Conservation (phyloP, 495 filamentous ascomycete genomes). For the Diplogelasinospora grovesii region DNA sequence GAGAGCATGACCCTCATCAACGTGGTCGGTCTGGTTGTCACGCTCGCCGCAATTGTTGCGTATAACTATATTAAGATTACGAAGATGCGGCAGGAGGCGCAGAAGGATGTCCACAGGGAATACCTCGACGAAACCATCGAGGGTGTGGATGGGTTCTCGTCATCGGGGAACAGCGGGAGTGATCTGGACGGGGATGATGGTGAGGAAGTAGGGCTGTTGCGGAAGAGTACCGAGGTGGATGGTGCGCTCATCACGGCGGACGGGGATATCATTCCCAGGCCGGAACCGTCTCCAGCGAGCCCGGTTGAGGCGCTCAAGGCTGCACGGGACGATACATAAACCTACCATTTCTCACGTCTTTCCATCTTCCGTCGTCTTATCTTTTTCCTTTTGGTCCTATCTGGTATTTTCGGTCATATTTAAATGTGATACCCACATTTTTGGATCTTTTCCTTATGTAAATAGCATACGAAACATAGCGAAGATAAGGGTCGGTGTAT, state of each 20-base stretch:
- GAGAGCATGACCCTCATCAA: constrained; percentile 89
- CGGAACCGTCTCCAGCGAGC: constrained; percentile 1
- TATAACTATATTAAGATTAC: constrained; percentile 95
- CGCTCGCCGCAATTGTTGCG: constrained; percentile 72
- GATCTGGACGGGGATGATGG: constrained; percentile 15
- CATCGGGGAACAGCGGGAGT: constrained; percentile 7
- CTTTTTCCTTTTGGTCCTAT: too few relatives aligned
- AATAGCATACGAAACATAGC: too few relatives aligned
- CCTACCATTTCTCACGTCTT: too few relatives aligned
- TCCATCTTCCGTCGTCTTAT: too few relatives aligned
- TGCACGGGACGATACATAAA: not conserved
- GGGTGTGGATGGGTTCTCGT: constrained; percentile 4
- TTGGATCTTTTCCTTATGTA: too few relatives aligned
- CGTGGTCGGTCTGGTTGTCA: constrained; percentile 77
- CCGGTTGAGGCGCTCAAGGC: not conserved
- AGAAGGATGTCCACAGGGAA: constrained; percentile 33
- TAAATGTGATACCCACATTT: too few relatives aligned
- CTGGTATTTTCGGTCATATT: too few relatives aligned
- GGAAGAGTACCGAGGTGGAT: constrained; percentile 5
- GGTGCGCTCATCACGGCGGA: constrained; percentile 17
- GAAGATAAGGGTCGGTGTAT: too few relatives aligned
- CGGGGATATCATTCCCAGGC: constrained; percentile 15
- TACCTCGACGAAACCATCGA: constrained; percentile 7
- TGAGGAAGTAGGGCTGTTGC: constrained; percentile 20
- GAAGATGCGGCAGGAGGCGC: constrained; percentile 75